Percentiles rank a stretch among this genome's conserved stretches.
Evolutionary conservation across 1,284 basidiomycete species (phyloP).

Genomic region (Rhodotorula sp.): DNA sequence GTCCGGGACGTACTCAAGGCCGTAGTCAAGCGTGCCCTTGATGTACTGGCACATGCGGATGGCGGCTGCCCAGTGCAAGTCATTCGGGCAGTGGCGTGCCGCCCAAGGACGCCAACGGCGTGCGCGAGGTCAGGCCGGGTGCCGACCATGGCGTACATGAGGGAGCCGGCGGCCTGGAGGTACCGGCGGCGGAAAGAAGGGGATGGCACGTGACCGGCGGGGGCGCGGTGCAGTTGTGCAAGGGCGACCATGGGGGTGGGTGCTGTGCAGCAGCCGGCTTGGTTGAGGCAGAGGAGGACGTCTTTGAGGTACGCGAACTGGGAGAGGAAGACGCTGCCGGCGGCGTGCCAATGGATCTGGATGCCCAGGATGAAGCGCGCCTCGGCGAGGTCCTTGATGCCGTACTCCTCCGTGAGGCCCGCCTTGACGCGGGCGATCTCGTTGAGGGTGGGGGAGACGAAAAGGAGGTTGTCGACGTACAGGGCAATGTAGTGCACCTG

Average conservation of each 20-base stretch:
- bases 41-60: constrained; percentile 42
- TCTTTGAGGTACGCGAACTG: constrained; percentile 51
- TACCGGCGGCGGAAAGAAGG: neutral
- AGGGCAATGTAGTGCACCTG: constrained; percentile 42
- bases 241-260: constrained; percentile 39
- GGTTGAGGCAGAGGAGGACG: constrained; percentile 50
- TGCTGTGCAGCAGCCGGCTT: constrained; percentile 51
- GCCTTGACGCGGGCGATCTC: constrained; percentile 45
- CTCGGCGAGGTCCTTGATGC: constrained; percentile 51
- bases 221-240: constrained; percentile 8
- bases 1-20: too few relatives aligned
- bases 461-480: constrained; percentile 52
- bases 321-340: constrained; percentile 47
- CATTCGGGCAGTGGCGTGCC: constrained; percentile 46
- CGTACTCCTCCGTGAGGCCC: too few relatives aligned
- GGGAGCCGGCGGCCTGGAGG: constrained; percentile 44
- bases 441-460: constrained; percentile 38
- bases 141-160: constrained; percentile 49
- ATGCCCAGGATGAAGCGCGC: constrained; percentile 52
- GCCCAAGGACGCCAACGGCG: constrained; percentile 47
- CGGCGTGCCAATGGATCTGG: constrained; percentile 48
- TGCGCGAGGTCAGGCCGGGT: constrained; percentile 51
- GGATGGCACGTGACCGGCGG: neutral
- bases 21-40: too few relatives aligned
- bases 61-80: constrained; percentile 45